Evolutionary conservation across 768 basidiomycete genomes (phyloP), one percentile per base, ranked within the genome.

Genomic region (Mycena epipterygia): DNA sequence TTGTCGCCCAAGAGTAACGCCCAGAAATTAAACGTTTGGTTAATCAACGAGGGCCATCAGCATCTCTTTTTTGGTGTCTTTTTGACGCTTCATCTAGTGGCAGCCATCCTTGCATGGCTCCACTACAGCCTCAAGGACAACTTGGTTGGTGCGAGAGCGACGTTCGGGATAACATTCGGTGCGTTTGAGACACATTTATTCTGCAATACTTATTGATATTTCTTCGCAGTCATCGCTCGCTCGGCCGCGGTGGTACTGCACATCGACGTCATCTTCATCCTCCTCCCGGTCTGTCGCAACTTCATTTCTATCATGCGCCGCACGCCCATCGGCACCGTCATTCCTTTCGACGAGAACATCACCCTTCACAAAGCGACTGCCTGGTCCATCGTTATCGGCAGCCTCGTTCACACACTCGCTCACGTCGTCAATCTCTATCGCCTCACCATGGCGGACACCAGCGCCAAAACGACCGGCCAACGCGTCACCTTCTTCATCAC

Each of bases 271-370:
- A 91, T 95, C 74, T 95, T 97, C 86, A 96, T 99, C 80, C 90
- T 98, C 64, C 88, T 99, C 35, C 97, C 97, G 37, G 89, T 98
- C 78, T 98, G 97, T 87, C 92, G 97, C 72, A 97, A 95, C 84
- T 95, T 98, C 83, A 89, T 98, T 80, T 97, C 96, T 23, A 74
- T 97, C 55, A 87, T 98, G 55, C 92, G 97, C 30, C 90, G 91
- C 66, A 95, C 95, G 1, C 90, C 96, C 5, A 84, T 99, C 68
- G 95, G 94, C 83, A 86, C 89, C 71, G 81, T 95, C 83, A 94
- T 97, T 74, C 95, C 95, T 29, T 97, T 98, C 77, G 96, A 97
- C 86, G 93, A 96, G 84, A 96, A 93, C 79, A 89, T 98, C 79
- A 90, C 91, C 13, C 93, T 98, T 80, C 96, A 95, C 86, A 96